Base-by-base conservation (phyloP, 2,329 filamentous ascomycete genomes). In the Hypoxylon sp. region DNA sequence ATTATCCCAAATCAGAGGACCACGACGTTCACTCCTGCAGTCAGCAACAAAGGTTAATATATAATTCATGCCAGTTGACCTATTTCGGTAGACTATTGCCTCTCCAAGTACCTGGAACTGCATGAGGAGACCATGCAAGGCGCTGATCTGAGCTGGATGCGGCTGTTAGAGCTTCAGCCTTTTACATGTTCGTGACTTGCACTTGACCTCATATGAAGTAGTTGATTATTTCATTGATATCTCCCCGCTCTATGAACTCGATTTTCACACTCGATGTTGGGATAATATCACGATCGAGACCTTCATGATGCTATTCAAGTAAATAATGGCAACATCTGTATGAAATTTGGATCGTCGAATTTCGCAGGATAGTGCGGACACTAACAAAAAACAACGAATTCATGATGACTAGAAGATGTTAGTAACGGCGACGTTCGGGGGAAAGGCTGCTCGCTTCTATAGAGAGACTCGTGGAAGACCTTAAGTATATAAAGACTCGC, bases 331-430 rank as follows among this genome's bases (percentile, higher is more conserved):
- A 65, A 57, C 56, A 68, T 64, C 17, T n/a, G 30, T 25, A 36
- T 55, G 46, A 50, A 46, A 68, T 65, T 68, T 36, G 21, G 65
- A 65, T 65, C 65, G 53, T 28, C 65, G 5, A 30, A 1, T 9
- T 17, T 48, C 46, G 32, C 13, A 34, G 48, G 46, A 55, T 46
- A 23, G 17, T 19, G 41, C 14, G 48, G 6, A 41, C 11, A 7
- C 14, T 23, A 30, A 30, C 28, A 30, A 28, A 34, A 10, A 13
- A 19, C n/a, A 28, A 46, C 19, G 19, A 30, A 30, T 48, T 43
- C 23, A 38, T 49, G 28, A n/a, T 17, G 43, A 57, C 38, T 41
- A 9, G 38, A 30, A 46, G 28, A 6, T 5, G 41, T 28, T 32
- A 28, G n/a, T 21, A 9, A 19, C 5, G 30, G 28, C 19, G 14